Conservation (phyloP, 768 basidiomycete genomes). For the Tubosaeta sp. region DNA sequence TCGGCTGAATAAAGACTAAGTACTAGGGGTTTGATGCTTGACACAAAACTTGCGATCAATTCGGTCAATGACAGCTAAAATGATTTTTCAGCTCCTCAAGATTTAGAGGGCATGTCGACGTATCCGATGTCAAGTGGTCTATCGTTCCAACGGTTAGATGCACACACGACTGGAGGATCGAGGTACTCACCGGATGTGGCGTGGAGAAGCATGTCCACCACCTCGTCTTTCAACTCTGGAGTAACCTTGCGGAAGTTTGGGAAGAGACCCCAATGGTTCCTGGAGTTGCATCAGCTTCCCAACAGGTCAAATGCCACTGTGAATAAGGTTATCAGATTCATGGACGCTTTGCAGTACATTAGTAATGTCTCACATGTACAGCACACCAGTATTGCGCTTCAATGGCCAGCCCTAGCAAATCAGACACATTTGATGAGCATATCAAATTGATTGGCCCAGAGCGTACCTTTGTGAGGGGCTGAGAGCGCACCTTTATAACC, state of each 20-base stretch:
- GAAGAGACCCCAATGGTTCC: slow-evolving; percentile 35
- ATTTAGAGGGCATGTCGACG: slow-evolving; percentile 22
- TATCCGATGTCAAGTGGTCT: slow-evolving; percentile 28
- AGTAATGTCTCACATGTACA: slow-evolving; percentile 3
- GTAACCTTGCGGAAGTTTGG: slow-evolving; percentile 27
- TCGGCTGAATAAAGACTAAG: slow-evolving; percentile 12
- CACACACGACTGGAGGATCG: neutral
- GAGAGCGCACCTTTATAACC: slow-evolving; percentile 19
- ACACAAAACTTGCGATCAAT: slow-evolving; percentile 18
- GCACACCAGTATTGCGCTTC: slow-evolving; percentile 36
- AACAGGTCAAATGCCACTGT: neutral
- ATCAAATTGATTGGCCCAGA: neutral
- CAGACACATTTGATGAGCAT: neutral
- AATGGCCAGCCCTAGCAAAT: slow-evolving; percentile 28
- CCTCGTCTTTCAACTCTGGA: slow-evolving; percentile 23
- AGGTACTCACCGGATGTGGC: slow-evolving; percentile 22
- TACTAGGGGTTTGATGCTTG: neutral
- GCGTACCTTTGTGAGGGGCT: slow-evolving; percentile 23
- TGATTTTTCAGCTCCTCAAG: slow-evolving; percentile 18
- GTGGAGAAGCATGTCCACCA: slow-evolving; percentile 23
- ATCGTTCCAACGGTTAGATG: neutral
- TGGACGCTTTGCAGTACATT: neutral
- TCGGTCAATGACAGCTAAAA: slow-evolving; percentile 23
- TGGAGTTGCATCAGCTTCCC: slow-evolving; percentile 9
- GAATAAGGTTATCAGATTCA: slow-evolving; percentile 4